Base-by-base conservation (phyloP, 164 flowering plant genomes). In the Tetrastigma voinierianum region DNA sequence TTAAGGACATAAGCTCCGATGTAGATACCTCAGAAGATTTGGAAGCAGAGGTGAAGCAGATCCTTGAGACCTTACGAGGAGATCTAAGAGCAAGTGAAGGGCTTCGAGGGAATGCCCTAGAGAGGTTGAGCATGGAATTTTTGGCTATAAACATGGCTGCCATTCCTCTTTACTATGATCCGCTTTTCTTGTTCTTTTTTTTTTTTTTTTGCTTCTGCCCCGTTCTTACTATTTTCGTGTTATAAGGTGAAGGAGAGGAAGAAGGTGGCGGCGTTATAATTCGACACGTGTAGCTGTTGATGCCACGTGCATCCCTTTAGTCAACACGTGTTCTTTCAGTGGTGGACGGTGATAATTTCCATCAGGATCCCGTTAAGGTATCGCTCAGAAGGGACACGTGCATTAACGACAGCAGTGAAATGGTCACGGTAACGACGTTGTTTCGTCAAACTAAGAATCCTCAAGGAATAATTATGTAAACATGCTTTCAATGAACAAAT, bases 1-100 rank as follows among this genome's bases (percentile, higher is more conserved):
- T 58, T 2, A 12, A n/a, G n/a, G 14, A 15, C 18, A 25, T 0
- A 32, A 9, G 18, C 5, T 0, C 3, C 14, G 12, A 4, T 4
- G 11, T 64, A n/a, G 14, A 40, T 75, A 82, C 84, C 78, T 76
- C 65, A 1, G 74, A 46, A 43, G 68, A 32, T 49, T 51, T 83
- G 57, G 86, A 73, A 64, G 82, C 81, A 60, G 81, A 69, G 59
- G 87, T 71, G 79, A 78, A 82, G 73, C 67, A 76, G 59, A 84
- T 75, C n/a, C 85, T 74, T 1, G 90, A 83, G 64, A 78, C 69
- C 66, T 76, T 84, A 51, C 58, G 62, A 40, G 63, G 25, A 5
- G 73, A 23, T 7, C 62, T 57, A 32, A 61, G 24, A 43, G 67
- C 48, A 16, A 72, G 68, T 18, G 76, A 68, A 56, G 77, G 62